Conservation (phyloP, 1,139 yeast genomes). For the Nakaseomyces glabratus region DNA sequence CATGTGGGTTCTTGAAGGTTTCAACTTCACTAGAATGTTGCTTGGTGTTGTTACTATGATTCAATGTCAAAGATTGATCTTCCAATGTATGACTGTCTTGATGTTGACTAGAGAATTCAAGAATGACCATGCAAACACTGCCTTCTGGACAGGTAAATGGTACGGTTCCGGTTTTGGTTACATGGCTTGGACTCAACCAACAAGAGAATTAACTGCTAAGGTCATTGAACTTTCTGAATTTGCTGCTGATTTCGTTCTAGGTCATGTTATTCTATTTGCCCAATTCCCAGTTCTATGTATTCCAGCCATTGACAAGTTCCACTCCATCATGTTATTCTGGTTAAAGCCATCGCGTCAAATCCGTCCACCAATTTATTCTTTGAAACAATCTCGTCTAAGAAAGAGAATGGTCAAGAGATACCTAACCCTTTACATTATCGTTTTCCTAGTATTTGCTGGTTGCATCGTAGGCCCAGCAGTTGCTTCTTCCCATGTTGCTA, state of each 20-base stretch:
- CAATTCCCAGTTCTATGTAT: slow-evolving; percentile 81
- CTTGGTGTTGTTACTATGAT: slow-evolving; percentile 79
- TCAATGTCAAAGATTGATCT: slow-evolving; percentile 78
- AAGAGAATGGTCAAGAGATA: slow-evolving; percentile 98
- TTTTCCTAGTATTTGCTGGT: slow-evolving; percentile 62
- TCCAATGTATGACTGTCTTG: slow-evolving; percentile 73
- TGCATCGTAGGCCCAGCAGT: slow-evolving; percentile 90
- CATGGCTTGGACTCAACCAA: slow-evolving; percentile 94
- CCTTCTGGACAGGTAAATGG: slow-evolving; percentile 99
- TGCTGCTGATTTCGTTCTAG: slow-evolving; percentile 92
- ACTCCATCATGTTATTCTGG: slow-evolving; percentile 98
- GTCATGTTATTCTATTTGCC: slow-evolving; percentile 77
- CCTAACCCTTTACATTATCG: slow-evolving; percentile 67
- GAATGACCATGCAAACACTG: slow-evolving; percentile 92
- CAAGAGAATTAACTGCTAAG: slow-evolving; percentile 93
- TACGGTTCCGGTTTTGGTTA: slow-evolving; percentile 90
- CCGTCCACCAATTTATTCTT: slow-evolving; percentile 96
- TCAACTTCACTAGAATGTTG: slow-evolving; percentile 79
- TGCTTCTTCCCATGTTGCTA: slow-evolving; percentile 42
- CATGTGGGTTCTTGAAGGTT: slow-evolving; percentile 96
- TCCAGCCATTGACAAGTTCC: slow-evolving; percentile 95
- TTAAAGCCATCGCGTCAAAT: slow-evolving; percentile 95
- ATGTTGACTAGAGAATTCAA: slow-evolving; percentile 93
- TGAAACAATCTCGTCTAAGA: slow-evolving; percentile 95
- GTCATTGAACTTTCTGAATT: slow-evolving; percentile 89